phyloP scores from a whole-genome alignment of 352 stramenopile species.

The Globisporangium carolinianum region DNA sequence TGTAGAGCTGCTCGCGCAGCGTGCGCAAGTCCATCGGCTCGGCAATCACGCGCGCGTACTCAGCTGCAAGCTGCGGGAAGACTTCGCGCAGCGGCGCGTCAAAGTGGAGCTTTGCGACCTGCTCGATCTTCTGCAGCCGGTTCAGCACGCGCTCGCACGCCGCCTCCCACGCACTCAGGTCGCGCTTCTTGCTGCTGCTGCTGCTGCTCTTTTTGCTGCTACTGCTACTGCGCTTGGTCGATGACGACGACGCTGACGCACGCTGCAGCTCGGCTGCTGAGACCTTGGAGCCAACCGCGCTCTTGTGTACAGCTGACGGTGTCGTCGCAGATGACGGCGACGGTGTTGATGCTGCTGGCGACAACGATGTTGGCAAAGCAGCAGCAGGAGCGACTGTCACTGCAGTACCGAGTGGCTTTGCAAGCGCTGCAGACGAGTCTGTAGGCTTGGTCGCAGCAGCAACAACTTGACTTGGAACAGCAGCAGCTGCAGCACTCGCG shows the following conservation, averaged over 20 bases:
- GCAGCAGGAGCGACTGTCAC: too few species aligned
- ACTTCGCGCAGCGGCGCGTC: conserved; percentile 66
- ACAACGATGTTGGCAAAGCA: too few species aligned
- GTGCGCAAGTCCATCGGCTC: conserved; percentile 82
- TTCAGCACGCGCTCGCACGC: conserved; percentile 66
- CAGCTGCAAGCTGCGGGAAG: conserved; percentile 57
- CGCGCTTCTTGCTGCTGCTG: conserved; percentile 70
- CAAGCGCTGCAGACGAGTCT: too few species aligned
- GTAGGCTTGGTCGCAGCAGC: too few species aligned
- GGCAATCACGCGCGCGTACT: conserved; percentile 58
- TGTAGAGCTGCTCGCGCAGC: conserved; percentile 53
- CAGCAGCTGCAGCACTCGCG: too few species aligned
- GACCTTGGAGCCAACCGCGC: conserved; percentile 25
- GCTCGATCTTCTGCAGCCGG: conserved; percentile 67
- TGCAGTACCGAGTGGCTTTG: too few species aligned
- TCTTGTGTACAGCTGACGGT: neutral
- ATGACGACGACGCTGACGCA: conserved; percentile 14
- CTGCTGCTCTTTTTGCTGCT: conserved; percentile 58
- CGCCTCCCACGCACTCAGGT: conserved; percentile 67
- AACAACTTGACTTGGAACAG: too few species aligned
- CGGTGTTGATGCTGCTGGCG: too few species aligned
- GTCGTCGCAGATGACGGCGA: neutral
- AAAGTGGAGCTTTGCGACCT: conserved; percentile 76
- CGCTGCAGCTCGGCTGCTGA: conserved; percentile 17
- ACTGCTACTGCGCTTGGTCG: conserved; percentile 41